Conservation (phyloP, 2,329 filamentous ascomycete genomes). For the Ascochyta clinopodiicola region DNA sequence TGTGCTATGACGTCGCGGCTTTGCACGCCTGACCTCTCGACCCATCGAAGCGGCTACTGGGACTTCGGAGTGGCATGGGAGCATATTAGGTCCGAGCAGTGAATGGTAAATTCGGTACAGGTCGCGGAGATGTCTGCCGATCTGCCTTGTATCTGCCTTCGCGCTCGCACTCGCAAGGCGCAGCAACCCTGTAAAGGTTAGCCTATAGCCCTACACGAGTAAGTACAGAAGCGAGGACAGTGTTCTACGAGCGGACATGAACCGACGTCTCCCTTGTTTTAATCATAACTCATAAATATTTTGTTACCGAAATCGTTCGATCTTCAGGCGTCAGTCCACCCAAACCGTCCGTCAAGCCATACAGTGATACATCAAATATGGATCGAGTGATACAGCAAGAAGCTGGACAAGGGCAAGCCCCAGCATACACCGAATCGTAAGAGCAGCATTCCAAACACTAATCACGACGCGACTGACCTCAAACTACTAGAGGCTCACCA, state of each 20-base stretch:
- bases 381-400: background rate
- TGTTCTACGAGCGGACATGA: background rate
- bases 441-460: background rate
- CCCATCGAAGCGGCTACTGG: background rate
- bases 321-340: background rate
- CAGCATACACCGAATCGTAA: conserved; percentile 7
- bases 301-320: background rate
- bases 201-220: background rate
- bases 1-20: conserved; percentile 1
- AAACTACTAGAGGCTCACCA: background rate
- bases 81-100: background rate
- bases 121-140: background rate
- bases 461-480: background rate
- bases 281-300: background rate
- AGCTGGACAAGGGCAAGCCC: background rate
- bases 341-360: background rate
- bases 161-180: background rate
- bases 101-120: background rate
- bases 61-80: background rate
- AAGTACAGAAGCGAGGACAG: background rate
- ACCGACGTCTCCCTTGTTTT: background rate
- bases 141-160: conserved; percentile 6
- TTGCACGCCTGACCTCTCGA: background rate
- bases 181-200: background rate
- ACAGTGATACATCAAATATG: background rate